Evolutionary conservation across 495 filamentous ascomycete species (phyloP).

Genomic region (Talaromyces ruber): DNA sequence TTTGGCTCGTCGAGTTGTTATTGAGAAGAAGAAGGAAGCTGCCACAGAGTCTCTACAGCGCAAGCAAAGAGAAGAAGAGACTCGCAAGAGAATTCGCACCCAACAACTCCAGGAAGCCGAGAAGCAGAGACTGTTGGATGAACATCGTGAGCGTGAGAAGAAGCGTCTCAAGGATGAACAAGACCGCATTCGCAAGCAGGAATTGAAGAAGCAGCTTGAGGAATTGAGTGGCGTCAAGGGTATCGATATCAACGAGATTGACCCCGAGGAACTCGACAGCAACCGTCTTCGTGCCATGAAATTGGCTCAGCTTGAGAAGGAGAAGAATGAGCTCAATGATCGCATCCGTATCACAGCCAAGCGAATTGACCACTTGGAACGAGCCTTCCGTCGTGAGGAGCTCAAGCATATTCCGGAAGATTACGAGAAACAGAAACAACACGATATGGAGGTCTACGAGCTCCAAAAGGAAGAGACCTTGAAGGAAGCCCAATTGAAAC

Average conservation of each 20-base stretch:
- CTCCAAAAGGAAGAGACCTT: slow-evolving; percentile 64
- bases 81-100: slow-evolving; percentile 69
- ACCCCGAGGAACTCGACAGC: slow-evolving; percentile 78
- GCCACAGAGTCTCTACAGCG: slow-evolving; percentile 75
- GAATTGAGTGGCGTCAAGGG: slow-evolving; percentile 77
- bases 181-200: slow-evolving; percentile 83
- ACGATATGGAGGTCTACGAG: slow-evolving; percentile 75
- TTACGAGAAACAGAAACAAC: slow-evolving; percentile 74
- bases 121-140: slow-evolving; percentile 74
- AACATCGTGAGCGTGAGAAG: slow-evolving; percentile 82
- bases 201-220: slow-evolving; percentile 90
- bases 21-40: slow-evolving; percentile 93
- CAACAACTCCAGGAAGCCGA: slow-evolving; percentile 85
- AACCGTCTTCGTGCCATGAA: slow-evolving; percentile 88
- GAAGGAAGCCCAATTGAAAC: slow-evolving; percentile 74
- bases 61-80: slow-evolving; percentile 88
- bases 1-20: slow-evolving; percentile 77
- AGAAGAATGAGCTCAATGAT: slow-evolving; percentile 90
- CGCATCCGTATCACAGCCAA: slow-evolving; percentile 86
- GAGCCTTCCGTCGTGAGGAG: slow-evolving; percentile 92
- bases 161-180: slow-evolving; percentile 85
- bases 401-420: slow-evolving; percentile 83
- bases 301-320: slow-evolving; percentile 88
- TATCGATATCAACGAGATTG: slow-evolving; percentile 67
- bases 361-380: slow-evolving; percentile 95